Evolutionary conservation across 768 basidiomycete species (phyloP).

Genomic region (Lentinula edodes): DNA sequence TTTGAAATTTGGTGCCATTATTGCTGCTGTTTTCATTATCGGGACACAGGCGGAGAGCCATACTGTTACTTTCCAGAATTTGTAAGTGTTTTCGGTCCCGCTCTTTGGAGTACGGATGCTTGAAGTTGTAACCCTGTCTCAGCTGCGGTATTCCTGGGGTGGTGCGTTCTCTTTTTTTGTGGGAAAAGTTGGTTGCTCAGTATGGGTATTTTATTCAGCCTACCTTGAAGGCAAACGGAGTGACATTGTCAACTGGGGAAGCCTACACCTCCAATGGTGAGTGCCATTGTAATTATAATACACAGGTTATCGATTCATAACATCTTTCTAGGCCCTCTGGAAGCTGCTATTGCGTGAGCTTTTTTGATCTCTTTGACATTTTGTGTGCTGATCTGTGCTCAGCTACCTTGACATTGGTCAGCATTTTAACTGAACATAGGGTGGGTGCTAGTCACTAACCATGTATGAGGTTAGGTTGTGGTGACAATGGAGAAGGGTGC

Average conservation of each 20-base stretch:
- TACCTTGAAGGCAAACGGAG: conserved; percentile 14
- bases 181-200: not conserved
- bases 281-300: no score
- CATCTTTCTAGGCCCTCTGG: conserved; percentile 15
- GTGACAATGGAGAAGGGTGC: conserved; percentile 31
- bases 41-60: not conserved
- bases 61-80: not conserved
- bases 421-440: not conserved
- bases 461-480: conserved; percentile 20
- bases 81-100: not conserved
- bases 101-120: no score
- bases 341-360: conserved; percentile 24
- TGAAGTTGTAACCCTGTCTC: no score
- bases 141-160: not conserved
- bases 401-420: conserved; percentile 5
- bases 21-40: not conserved
- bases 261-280: conserved; percentile 17
- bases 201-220: not conserved
- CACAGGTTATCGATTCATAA: not conserved
- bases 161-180: not conserved
- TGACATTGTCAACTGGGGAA: conserved; percentile 22
- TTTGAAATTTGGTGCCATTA: not conserved
- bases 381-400: not conserved
- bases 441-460: not conserved
- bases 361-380: not conserved